A percentile compares a stretch with the other conserved stretches of the same genome.
phyloP scores from a whole-genome alignment of 352 stramenopile species.

The Phytophthora pluvialis region DNA sequence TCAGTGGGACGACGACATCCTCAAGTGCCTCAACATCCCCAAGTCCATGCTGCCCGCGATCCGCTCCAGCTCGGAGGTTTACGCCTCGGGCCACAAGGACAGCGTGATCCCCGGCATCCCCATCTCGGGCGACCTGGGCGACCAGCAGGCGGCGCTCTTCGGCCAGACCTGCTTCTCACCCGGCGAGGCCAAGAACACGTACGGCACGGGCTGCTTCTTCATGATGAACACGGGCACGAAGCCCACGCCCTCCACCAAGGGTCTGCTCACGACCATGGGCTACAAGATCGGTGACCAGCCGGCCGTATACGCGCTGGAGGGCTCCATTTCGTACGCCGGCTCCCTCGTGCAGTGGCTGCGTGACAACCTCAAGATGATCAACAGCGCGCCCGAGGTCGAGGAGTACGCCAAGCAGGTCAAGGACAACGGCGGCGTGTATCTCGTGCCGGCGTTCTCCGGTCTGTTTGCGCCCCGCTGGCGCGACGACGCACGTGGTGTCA shows the following conservation, averaged over 20 bases:
- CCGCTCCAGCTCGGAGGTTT: constrained; percentile 89
- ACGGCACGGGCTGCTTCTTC: constrained; percentile 99
- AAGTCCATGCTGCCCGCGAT: constrained; percentile 93
- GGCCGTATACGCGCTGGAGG: constrained; percentile 97
- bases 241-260: constrained; percentile 89
- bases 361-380: constrained; percentile 98
- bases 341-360: constrained; percentile 98
- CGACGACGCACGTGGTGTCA: constrained; percentile 95
- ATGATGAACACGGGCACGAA: constrained; percentile 98
- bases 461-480: constrained; percentile 98
- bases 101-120: constrained; percentile 87
- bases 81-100: constrained; percentile 62
- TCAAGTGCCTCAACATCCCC: constrained; percentile 88
- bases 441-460: constrained; percentile 98
- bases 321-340: constrained; percentile 95
- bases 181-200: constrained; percentile 98
- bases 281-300: constrained; percentile 85
- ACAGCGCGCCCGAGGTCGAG: constrained; percentile 89
- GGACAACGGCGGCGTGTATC: constrained; percentile 97
- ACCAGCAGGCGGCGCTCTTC: constrained; percentile 98
- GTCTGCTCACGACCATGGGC: constrained; percentile 95
- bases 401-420: constrained; percentile 82
- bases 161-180: constrained; percentile 96
- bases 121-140: constrained; percentile 94
- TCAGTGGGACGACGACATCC: constrained; percentile 91